phyloP scores from a whole-genome alignment of 192 early-diverging fungal species.

The Mycoemilia scoparia region DNA sequence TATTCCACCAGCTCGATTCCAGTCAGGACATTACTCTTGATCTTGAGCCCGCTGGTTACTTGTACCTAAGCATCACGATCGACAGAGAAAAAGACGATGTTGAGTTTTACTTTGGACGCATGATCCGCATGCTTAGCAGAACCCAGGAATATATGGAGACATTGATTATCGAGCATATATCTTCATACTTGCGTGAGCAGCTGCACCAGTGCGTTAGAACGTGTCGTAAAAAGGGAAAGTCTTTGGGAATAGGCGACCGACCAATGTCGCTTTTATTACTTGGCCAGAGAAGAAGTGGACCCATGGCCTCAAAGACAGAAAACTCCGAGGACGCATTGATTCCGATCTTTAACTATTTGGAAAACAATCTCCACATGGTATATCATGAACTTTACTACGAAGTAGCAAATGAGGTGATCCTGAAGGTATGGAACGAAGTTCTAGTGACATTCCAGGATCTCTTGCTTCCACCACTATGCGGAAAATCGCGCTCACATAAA shows the following conservation, averaged over 20 bases:
- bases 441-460: constrained; percentile 45
- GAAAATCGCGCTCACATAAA: constrained; percentile 35
- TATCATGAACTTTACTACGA: constrained; percentile 45
- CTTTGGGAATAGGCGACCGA: constrained; percentile 10
- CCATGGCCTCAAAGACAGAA: constrained; percentile 23
- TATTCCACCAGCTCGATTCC: constrained; percentile 23
- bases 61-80: constrained; percentile 53
- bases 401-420: constrained; percentile 43
- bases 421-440: constrained; percentile 55
- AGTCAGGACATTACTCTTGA: constrained; percentile 51
- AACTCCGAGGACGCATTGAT: constrained; percentile 46
- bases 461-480: constrained; percentile 48
- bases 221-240: constrained; percentile 6
- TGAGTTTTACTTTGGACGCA: constrained; percentile 67
- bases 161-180: constrained; percentile 54
- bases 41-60: constrained; percentile 42
- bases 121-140: constrained; percentile 50
- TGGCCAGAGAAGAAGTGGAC: constrained; percentile 33
- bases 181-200: constrained; percentile 39
- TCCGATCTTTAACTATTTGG: constrained; percentile 57
- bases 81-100: constrained; percentile 61
- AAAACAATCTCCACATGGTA: constrained; percentile 44
- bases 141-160: constrained; percentile 48
- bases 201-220: constrained; percentile 34
- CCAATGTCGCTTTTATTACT: constrained; percentile 9